Percentiles rank a stretch among this genome's conserved stretches.
These are phyloP conservation scores for Lepiota venenata DNA, from an alignment of 768 basidiomycete genomes.

Conservation along the genomic window DNA sequence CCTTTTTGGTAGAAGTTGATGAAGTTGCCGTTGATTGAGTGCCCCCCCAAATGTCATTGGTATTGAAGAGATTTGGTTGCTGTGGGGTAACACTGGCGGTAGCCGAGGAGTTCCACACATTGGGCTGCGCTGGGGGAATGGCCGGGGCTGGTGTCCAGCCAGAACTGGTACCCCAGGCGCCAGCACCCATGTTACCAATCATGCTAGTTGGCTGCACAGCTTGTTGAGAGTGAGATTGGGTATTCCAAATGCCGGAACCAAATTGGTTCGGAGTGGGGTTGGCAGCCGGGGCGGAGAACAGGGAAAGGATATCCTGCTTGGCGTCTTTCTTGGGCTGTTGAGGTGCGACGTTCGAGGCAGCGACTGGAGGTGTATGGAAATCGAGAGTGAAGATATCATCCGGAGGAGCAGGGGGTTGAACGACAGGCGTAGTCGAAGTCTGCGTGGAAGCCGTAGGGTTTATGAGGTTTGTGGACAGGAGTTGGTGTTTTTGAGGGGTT, in stretches of 20 bases:
- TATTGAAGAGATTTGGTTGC: slow-evolving; percentile 38
- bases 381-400: slow-evolving; percentile 84
- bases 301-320: slow-evolving; percentile 82
- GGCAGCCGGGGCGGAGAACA: slow-evolving; percentile 43
- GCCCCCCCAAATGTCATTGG: slow-evolving; percentile 61
- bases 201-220: slow-evolving; percentile 39
- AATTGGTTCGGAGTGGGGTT: slow-evolving; percentile 34
- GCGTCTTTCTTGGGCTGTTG: slow-evolving; percentile 59
- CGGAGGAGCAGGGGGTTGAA: slow-evolving; percentile 32
- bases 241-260: slow-evolving; percentile 27
- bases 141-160: slow-evolving; percentile 49
- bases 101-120: slow-evolving; percentile 34
- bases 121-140: slow-evolving; percentile 32
- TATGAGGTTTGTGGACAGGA: slow-evolving; percentile 43
- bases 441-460: slow-evolving; percentile 15
- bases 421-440: slow-evolving; percentile 24
- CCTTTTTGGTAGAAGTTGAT: slow-evolving; percentile 44
- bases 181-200: slow-evolving; percentile 50
- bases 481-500: slow-evolving; percentile 48
- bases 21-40: slow-evolving; percentile 13
- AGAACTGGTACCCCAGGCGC: slow-evolving; percentile 65
- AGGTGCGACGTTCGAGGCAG: slow-evolving; percentile 22
- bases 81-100: slow-evolving; percentile 18
- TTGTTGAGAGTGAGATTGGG: slow-evolving; percentile 19
- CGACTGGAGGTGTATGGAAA: slow-evolving; percentile 58